Base-by-base conservation (phyloP, 1,284 basidiomycete species). In the Schizopora paradoxa region DNA sequence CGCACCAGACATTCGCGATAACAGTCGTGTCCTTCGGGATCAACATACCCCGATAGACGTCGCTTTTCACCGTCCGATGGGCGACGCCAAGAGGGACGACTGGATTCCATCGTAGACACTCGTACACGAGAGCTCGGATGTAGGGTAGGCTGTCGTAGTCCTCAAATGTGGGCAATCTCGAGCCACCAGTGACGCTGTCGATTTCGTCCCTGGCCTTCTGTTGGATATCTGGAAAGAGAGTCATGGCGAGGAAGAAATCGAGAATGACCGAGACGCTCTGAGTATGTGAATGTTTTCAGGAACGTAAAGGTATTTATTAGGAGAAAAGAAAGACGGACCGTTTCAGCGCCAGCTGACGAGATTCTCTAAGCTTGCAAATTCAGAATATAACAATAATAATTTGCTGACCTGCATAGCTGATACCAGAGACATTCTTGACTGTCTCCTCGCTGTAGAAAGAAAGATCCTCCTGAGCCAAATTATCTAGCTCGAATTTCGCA, bases 81-180 rank as follows among this genome's bases (percentile, higher is more conserved):
- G 49, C 45, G 10, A 51, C 34, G 4, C 64, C 66, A 40, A 72
- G 47, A 25, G 69, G 67, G 11, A 63, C 56, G n/a, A 66, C 62
- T n/a, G 69, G 70, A 51, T 70, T 65, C 71, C 70, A 73, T 41
- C 70, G 58, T 5, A 72, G 53, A 25, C 65, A 59, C 58, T 66
- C 48, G 29, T 48, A 51, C 21, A 41, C 22, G 25, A 48, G 19
- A 14, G 19, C 55, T 42, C 62, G 62, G 21, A 70, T 58, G 45
- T 62, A 66, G 21, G 68, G 64, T 26, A 72, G 58, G 25, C 59
- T 56, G 14, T 52, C 22, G 31, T 60, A 61, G 48, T 71, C 70
- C 7, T 54, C 50, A 40, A 69, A 65, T 13, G 56, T 56, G 11
- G 67, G 72, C 28, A 73, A 56, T 19, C 67, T 61, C 7, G 11